Base-by-base conservation (phyloP, 2,329 filamentous ascomycete genomes). In the Aureobasidium pullulans region DNA sequence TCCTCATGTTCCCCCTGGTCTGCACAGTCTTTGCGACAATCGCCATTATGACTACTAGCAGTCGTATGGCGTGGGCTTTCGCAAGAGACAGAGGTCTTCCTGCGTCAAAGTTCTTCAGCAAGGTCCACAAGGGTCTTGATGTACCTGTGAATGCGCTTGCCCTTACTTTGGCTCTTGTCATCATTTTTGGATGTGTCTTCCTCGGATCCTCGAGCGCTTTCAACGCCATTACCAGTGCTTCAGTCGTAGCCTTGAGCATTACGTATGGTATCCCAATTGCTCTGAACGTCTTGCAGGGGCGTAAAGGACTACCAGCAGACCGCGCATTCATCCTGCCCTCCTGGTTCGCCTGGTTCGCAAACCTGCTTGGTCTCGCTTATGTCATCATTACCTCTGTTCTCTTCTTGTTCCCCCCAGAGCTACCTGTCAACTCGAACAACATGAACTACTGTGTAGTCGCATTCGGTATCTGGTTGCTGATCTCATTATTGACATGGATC, bases 201-300 rank as follows among this genome's bases (percentile, higher is more conserved):
- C 62, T 73, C 16, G 71, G 71, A n/a, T 71, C 69, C 1, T 68
- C 64, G 32, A 68, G 65, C 52, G 71, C 71, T 1, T 72, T 73
- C 68, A 72, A 71, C 60, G 71, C 71, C 53, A 72, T 73, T 48
- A 66, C 68, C 47, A 68, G 67, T 34, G 71, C 71, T 0, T 87
- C 85, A 0, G 87, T 91, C 0, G 86, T 90, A 7, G 82, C 87
- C 1, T 78, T 92, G 0, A 84, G 86, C 6, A 74, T 91, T 5
- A 86, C 85, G 2, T 92, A 92, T 65, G 88, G 82, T 6, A 88
- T 92, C 40, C 89, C 88, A 0, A 82, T 89, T 48, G 77, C 81
- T 0, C 84, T 91, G 64, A 89, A 90, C 65, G 80, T 84, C 60
- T 69, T 88, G 1, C 82, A 85, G 1, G 85, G 87, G 7, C 80